These are phyloP conservation scores for Pichia sp. DNA, from an alignment of 1,139 yeast species.

Conservation along the genomic window DNA sequence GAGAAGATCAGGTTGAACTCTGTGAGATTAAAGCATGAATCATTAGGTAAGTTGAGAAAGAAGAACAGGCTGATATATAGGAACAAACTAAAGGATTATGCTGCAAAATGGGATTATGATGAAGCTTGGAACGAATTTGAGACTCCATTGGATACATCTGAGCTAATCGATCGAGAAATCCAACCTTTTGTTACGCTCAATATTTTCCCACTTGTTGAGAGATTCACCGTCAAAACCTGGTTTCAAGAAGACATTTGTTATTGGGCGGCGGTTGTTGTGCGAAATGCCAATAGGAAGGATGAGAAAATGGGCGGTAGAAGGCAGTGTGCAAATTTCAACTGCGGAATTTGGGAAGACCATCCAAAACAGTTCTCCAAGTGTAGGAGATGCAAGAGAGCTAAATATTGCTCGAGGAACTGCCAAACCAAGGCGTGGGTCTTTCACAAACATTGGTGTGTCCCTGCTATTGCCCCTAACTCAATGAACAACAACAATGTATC, in stretches of 20 bases:
- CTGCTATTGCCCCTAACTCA: slow-evolving; percentile 14
- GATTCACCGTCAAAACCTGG: slow-evolving; percentile 70
- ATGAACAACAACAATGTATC: neutral
- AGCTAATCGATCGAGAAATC: slow-evolving; percentile 45
- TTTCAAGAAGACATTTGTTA: slow-evolving; percentile 74
- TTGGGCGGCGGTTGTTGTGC: slow-evolving; percentile 97
- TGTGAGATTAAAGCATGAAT: slow-evolving; percentile 27
- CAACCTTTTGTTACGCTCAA: slow-evolving; percentile 56
- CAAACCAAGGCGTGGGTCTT: slow-evolving; percentile 89
- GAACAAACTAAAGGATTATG: slow-evolving; percentile 31
- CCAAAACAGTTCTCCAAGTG: slow-evolving; percentile 95
- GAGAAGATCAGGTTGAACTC: slow-evolving; percentile 29
- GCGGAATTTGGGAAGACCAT: slow-evolving; percentile 92
- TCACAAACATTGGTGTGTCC: slow-evolving; percentile 88
- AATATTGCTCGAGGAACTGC: slow-evolving; percentile 89
- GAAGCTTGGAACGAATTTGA: slow-evolving; percentile 52
- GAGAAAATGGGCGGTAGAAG: slow-evolving; percentile 84
- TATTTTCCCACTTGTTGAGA: slow-evolving; percentile 85
- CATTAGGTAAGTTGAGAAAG: slow-evolving; percentile 26
- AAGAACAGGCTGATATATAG: slow-evolving; percentile 25
- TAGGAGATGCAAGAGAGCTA: slow-evolving; percentile 87
- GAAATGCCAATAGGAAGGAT: slow-evolving; percentile 89
- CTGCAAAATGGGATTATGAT: slow-evolving; percentile 52
- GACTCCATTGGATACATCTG: slow-evolving; percentile 28
- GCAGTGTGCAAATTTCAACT: slow-evolving; percentile 89